These are phyloP conservation scores for Gremmenia infestans DNA, from an alignment of 2,329 filamentous ascomycete species.

Conservation along the genomic window DNA sequence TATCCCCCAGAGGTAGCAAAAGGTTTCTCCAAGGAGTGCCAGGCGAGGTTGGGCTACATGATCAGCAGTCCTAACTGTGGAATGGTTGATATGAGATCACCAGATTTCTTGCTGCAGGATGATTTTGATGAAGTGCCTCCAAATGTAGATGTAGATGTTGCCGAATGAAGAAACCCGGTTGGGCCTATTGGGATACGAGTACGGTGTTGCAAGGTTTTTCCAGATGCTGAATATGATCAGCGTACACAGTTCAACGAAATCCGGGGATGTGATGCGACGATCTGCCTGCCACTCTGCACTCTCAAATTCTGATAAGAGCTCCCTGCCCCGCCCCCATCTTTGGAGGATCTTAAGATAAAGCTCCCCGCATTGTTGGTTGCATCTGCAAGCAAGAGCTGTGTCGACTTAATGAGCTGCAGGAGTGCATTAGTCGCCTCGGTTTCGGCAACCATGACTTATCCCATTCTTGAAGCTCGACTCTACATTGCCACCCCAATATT, in stretches of 20 bases:
- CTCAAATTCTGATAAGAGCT: not conserved
- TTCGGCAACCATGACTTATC: not conserved
- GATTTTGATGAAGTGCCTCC: constrained; percentile 9
- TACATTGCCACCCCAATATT: not conserved
- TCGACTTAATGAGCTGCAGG: not conserved
- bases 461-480: not conserved
- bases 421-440: not conserved
- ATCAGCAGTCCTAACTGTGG: constrained; percentile 14
- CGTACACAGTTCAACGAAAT: not conserved
- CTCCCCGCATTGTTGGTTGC: not conserved
- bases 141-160: constrained; percentile 10
- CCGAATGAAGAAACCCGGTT: not conserved
- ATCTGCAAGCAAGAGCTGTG: not conserved
- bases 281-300: not conserved
- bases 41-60: constrained; percentile 12
- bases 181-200: not conserved
- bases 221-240: not conserved
- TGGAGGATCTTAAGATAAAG: not conserved
- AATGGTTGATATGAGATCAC: constrained; percentile 13
- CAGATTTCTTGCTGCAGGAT: constrained; percentile 5
- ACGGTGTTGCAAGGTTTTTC: not conserved
- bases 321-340: not conserved
- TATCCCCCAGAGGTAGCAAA: constrained; percentile 13
- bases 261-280: not conserved
- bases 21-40: constrained; percentile 9